These are phyloP conservation scores for Monosporozyma aerobia DNA, from an alignment of 805 yeast genomes.

Conservation along the genomic window DNA sequence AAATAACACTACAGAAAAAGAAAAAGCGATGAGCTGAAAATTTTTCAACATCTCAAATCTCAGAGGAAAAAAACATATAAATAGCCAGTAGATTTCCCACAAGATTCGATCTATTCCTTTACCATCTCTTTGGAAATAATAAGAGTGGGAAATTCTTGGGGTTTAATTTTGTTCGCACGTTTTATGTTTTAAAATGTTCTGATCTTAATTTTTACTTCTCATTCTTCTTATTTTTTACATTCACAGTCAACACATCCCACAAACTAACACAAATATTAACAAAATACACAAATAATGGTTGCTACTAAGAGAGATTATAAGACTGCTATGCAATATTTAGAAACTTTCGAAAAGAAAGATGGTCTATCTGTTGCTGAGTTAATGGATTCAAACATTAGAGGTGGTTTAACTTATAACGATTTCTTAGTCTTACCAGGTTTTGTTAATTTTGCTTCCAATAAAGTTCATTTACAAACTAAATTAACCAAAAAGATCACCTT, in stretches of 20 bases:
- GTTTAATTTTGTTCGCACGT: background rate
- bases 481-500: constrained; percentile 86
- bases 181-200: background rate
- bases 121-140: background rate
- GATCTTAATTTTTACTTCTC: background rate
- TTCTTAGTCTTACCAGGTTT: constrained; percentile 92
- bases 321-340: constrained; percentile 60
- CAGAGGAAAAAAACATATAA: background rate
- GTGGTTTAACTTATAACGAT: constrained; percentile 97
- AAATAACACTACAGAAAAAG: background rate
- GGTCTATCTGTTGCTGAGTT: constrained; percentile 77
- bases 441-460: constrained; percentile 75
- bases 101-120: background rate
- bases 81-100: background rate
- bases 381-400: constrained; percentile 84
- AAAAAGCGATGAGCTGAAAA: background rate
- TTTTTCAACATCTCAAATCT: background rate
- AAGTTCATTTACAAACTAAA: constrained; percentile 71
- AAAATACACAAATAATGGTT: constrained; percentile 7
- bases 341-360: constrained; percentile 61
- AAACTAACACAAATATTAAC: background rate
- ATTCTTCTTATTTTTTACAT: background rate
- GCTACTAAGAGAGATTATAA: constrained; percentile 34
- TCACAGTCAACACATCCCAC: background rate
- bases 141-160: background rate